Evolutionary conservation across 192 early-diverging fungal genomes (phyloP), one percentile per base, ranked within the genome.

Genomic region (Umbelopsis ramanniana): DNA sequence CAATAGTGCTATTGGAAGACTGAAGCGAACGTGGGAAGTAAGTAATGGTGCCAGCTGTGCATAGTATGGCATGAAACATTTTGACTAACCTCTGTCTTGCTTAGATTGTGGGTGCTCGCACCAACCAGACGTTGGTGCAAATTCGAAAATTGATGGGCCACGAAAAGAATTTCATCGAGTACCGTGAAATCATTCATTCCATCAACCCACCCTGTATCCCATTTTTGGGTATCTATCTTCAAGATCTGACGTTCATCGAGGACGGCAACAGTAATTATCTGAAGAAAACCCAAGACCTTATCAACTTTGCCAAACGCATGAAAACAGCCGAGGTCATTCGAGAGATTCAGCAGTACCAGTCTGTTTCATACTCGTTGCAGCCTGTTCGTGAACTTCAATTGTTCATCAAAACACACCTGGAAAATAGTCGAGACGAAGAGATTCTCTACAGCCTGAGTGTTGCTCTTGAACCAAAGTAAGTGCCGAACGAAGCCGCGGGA

Each of bases 331-430:
- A 94, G 70, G 92, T 95, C 22, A 92, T 98, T 81, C 90, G 91
- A 22, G 94, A 97, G 66, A 90, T 96, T 69, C 93, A 97, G 79
- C 93, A 95, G 79, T 98, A 92, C 81, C 95, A 96, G 82, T 89
- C 90, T 15, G 88, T 87, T 9, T 89, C 93, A 23, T 98, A 96
- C 74, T 84, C 86, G 68, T 76, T 97, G 22, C 90, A 84, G 0
- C 40, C 81, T 1, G 93, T 98, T 4, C 88, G 89, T 3, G 94
- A 96, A 82, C 83, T 97, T 38, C 94, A 97, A 77, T 81, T 87
- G 46, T 97, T 89, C 72, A 89, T 93, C 53, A 82, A 87, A 48
- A 81, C 82, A 48, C 86, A 89, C 40, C 79, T 97, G 43, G 87
- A 91, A 47, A 88, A 89, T 69, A 84, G 86, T 75, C 80, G 84